phyloP scores from a whole-genome alignment of 257 asterid genomes.

The Scutellaria barbata region DNA sequence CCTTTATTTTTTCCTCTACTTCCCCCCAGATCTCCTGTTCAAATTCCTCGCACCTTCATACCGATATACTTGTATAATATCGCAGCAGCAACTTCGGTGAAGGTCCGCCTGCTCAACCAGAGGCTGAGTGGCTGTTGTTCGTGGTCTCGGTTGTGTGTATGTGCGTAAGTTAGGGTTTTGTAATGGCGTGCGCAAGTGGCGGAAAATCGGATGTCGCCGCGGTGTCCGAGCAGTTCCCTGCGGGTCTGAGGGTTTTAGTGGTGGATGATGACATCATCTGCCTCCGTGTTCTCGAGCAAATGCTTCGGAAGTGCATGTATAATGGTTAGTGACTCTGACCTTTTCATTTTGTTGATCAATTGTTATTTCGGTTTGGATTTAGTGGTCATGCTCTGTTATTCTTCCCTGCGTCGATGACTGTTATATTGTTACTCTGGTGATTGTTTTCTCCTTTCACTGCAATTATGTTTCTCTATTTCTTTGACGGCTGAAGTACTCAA shows the following conservation, averaged over 20 bases:
- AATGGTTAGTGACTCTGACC: constrained; percentile 43
- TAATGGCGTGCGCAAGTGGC: constrained; percentile 48
- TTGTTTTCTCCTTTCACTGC: not conserved
- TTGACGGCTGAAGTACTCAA: too few relatives aligned
- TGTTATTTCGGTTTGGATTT: constrained; percentile 1
- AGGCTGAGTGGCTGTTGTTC: not conserved
- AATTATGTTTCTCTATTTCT: not conserved
- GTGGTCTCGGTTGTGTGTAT: constrained; percentile 13
- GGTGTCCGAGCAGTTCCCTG: constrained; percentile 71
- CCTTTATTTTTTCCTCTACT: constrained; percentile 17
- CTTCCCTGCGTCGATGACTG: not conserved
- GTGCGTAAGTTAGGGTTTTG: constrained; percentile 27
- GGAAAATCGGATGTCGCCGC: constrained; percentile 37
- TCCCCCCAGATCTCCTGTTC: constrained; percentile 33
- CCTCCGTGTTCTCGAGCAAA: constrained; percentile 66
- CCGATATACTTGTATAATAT: not conserved
- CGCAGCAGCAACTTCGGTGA: not conserved
- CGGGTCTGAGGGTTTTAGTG: constrained; percentile 75
- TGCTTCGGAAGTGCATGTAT: constrained; percentile 81
- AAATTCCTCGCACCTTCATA: not conserved
- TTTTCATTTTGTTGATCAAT: not conserved
- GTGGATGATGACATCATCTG: constrained; percentile 77
- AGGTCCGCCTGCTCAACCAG: not conserved
- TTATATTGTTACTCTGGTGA: not conserved
- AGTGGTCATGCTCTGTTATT: constrained; percentile 6